These are phyloP conservation scores for Pinus taeda DNA, from an alignment of 75 land plant species.

Conservation along the genomic window DNA sequence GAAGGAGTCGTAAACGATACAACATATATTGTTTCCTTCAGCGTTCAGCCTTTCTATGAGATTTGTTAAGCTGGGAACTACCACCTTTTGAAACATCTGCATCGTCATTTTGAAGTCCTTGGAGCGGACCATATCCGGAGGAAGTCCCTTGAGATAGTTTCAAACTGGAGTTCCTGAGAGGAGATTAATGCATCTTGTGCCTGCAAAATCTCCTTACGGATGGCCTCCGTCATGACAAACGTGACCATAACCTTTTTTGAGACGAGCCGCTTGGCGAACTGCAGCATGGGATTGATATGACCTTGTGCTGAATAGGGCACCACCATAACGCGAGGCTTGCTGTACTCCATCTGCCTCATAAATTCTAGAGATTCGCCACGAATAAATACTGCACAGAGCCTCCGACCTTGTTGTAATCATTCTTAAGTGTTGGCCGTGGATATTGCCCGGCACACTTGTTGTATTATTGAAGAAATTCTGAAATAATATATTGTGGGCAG, in stretches of 20 bases:
- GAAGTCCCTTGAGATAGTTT: not conserved
- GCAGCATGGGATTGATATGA: conserved; percentile 14
- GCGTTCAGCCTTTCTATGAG: conserved; percentile 27
- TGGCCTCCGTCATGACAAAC: not conserved
- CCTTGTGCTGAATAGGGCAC: conserved; percentile 14
- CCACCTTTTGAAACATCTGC: not conserved
- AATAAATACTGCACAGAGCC: too few species aligned
- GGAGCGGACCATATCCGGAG: not conserved
- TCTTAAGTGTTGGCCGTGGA: too few species aligned
- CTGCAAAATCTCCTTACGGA: not conserved
- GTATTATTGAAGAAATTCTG: too few species aligned
- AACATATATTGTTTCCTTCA: conserved; percentile 30
- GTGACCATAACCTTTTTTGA: not conserved
- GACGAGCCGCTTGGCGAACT: conserved; percentile 6
- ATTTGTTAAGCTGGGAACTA: not conserved
- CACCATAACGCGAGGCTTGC: conserved; percentile 11
- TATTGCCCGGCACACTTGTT: too few species aligned
- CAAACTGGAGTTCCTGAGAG: not conserved
- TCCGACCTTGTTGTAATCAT: too few species aligned
- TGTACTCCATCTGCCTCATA: too few species aligned
- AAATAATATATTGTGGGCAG: too few species aligned
- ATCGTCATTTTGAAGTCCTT: not conserved
- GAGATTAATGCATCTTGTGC: not conserved
- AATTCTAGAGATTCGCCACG: too few species aligned
- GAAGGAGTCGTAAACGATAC: conserved; percentile 47